These are phyloP conservation scores for Fraxinus nigra DNA, from an alignment of 305 asterid species.

Conservation along the genomic window DNA sequence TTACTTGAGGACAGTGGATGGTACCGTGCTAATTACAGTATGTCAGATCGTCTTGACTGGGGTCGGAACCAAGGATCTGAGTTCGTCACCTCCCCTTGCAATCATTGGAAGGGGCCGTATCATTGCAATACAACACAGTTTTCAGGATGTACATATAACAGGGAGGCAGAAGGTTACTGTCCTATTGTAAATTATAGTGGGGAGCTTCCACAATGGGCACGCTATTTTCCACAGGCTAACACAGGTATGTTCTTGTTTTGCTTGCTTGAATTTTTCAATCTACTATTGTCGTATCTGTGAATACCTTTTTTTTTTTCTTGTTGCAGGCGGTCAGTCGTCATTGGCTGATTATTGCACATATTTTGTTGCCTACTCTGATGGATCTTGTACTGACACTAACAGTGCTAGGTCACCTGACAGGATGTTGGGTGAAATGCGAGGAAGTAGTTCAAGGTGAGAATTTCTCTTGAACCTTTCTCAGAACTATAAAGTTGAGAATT, in stretches of 20 bases:
- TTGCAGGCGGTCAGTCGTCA: slow-evolving; percentile 97
- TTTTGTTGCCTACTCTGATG: slow-evolving; percentile 97
- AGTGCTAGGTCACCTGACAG: slow-evolving; percentile 97
- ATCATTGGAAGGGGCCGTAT: slow-evolving; percentile 93
- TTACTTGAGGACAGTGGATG: slow-evolving; percentile 99
- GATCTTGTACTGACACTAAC: slow-evolving; percentile 92
- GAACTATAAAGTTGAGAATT: background rate
- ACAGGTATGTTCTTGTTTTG: slow-evolving; percentile 48
- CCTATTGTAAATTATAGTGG: slow-evolving; percentile 90
- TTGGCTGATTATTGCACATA: slow-evolving; percentile 99
- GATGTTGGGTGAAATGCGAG: slow-evolving; percentile 99
- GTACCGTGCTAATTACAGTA: slow-evolving; percentile 93
- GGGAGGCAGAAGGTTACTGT: slow-evolving; percentile 99
- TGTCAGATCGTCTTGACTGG: slow-evolving; percentile 99
- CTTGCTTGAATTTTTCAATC: background rate
- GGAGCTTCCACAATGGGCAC: slow-evolving; percentile 99
- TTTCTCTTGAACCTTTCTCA: slow-evolving; percentile 3
- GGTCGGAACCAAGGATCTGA: slow-evolving; percentile 92
- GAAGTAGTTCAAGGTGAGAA: slow-evolving; percentile 77
- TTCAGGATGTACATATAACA: slow-evolving; percentile 95
- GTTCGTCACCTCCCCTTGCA: slow-evolving; percentile 84
- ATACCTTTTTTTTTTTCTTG: background rate
- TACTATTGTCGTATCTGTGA: background rate
- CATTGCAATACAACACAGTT: slow-evolving; percentile 91
- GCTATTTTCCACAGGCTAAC: slow-evolving; percentile 89